Evolutionary conservation across 148 eudicot species (phyloP).

Genomic region (Rhododendron kiyosumense): DNA sequence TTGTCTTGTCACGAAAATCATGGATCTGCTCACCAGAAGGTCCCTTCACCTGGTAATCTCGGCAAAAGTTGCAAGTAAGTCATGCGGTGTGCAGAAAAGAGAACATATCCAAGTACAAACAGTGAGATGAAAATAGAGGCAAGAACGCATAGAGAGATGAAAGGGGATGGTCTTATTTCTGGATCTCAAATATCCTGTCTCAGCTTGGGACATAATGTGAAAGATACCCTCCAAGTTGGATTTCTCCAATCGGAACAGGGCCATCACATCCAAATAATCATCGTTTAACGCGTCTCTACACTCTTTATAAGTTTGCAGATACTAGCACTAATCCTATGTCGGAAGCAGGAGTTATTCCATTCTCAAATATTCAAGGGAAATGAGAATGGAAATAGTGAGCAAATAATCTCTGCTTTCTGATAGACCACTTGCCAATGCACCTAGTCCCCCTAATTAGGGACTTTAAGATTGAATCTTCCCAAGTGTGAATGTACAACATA

Average conservation of each 20-base stretch:
- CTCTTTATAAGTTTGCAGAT: neutral
- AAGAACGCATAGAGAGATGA: neutral
- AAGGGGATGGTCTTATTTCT: neutral
- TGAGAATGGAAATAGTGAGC: neutral
- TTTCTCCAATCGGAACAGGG: neutral
- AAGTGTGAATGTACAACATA: neutral
- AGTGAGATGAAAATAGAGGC: neutral
- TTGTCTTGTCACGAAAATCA: constrained; percentile 42
- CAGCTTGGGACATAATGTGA: neutral
- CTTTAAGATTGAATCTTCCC: neutral
- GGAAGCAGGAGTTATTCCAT: neutral
- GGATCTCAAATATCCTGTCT: neutral
- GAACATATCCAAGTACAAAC: neutral
- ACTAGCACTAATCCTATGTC: too few species aligned
- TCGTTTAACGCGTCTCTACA: neutral
- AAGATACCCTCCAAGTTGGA: neutral
- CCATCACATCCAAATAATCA: neutral
- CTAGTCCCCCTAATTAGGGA: neutral
- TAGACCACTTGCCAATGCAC: neutral
- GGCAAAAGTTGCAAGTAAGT: constrained; percentile 9
- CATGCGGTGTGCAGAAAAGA: neutral
- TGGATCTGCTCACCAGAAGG: constrained; percentile 71
- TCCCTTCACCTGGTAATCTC: constrained; percentile 56
- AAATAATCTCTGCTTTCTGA: neutral
- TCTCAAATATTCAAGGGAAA: neutral